These are phyloP conservation scores for Myxozyma kluyveri DNA, from an alignment of 805 yeast species.

Conservation along the genomic window DNA sequence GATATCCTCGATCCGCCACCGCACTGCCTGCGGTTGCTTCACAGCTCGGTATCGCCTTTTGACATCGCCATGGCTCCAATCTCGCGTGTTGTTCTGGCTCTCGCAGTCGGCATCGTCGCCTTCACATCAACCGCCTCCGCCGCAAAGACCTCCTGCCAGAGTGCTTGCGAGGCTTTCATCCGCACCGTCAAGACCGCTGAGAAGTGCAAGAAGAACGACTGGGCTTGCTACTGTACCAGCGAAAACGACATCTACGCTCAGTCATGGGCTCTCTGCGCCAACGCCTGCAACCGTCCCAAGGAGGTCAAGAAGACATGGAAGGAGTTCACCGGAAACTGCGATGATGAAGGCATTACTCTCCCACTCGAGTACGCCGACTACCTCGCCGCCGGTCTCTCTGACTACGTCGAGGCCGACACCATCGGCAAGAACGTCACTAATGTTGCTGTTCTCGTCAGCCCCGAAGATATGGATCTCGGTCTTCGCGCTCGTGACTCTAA, in stretches of 20 bases:
- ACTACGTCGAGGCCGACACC: slow-evolving; percentile 3
- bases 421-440: neutral
- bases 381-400: slow-evolving; percentile 5
- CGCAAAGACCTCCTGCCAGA: neutral
- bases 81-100: neutral
- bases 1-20: too few species aligned
- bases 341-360: slow-evolving; percentile 8
- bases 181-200: slow-evolving; percentile 4
- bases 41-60: too few species aligned
- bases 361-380: slow-evolving; percentile 2
- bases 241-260: slow-evolving; percentile 9
- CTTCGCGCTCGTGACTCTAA: slow-evolving; percentile 8
- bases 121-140: neutral
- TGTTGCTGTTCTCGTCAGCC: neutral
- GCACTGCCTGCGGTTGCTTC: too few species aligned
- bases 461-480: neutral
- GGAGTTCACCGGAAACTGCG: slow-evolving; percentile 6
- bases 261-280: slow-evolving; percentile 17
- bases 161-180: neutral
- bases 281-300: slow-evolving; percentile 6
- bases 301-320: slow-evolving; percentile 7
- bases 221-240: slow-evolving; percentile 15
- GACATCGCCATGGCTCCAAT: too few species aligned
- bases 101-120: neutral
- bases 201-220: slow-evolving; percentile 7